phyloP scores from a whole-genome alignment of 371 early-diverging fungal genomes.

The Parasitella parasitica region DNA sequence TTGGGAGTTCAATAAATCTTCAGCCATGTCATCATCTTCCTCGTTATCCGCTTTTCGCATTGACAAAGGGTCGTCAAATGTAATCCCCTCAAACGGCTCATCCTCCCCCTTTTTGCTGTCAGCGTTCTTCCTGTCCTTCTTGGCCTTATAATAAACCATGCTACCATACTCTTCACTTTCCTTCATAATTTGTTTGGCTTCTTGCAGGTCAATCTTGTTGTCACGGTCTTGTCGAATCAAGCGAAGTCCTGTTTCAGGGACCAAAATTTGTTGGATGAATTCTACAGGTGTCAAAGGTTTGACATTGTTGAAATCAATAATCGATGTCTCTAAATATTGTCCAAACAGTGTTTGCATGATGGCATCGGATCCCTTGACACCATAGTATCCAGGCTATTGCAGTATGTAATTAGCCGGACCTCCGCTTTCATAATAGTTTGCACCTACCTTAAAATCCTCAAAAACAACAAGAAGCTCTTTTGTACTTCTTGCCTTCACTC shows the following conservation, averaged over 20 bases:
- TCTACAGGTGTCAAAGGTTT: slow-evolving; percentile 55
- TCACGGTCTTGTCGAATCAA: slow-evolving; percentile 53
- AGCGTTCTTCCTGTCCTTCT: slow-evolving; percentile 17
- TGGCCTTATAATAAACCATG: slow-evolving; percentile 32
- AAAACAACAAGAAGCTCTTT: slow-evolving; percentile 32
- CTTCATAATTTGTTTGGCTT: slow-evolving; percentile 44
- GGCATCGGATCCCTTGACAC: slow-evolving; percentile 47
- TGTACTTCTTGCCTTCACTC: slow-evolving; percentile 42
- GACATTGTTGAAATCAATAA: slow-evolving; percentile 31
- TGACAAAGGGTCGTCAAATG: neutral
- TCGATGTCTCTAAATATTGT: slow-evolving; percentile 37
- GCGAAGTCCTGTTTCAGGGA: slow-evolving; percentile 58
- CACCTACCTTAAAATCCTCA: slow-evolving; percentile 6
- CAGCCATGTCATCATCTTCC: neutral
- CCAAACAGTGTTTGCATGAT: slow-evolving; percentile 40
- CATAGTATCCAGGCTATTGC: slow-evolving; percentile 65
- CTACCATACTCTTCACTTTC: slow-evolving; percentile 56
- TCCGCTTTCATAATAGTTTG: too few relatives aligned
- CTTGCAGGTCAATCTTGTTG: slow-evolving; percentile 17
- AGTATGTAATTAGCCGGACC: neutral
- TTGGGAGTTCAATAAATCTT: neutral
- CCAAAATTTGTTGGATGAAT: slow-evolving; percentile 61
- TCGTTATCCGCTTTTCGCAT: neutral
- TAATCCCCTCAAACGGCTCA: neutral
- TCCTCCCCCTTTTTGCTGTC: neutral